Percentiles rank a stretch among this genome's conserved stretches.
Evolutionary conservation across 331 rosid genomes (phyloP).

Genomic region (Pyrus hybrid): DNA sequence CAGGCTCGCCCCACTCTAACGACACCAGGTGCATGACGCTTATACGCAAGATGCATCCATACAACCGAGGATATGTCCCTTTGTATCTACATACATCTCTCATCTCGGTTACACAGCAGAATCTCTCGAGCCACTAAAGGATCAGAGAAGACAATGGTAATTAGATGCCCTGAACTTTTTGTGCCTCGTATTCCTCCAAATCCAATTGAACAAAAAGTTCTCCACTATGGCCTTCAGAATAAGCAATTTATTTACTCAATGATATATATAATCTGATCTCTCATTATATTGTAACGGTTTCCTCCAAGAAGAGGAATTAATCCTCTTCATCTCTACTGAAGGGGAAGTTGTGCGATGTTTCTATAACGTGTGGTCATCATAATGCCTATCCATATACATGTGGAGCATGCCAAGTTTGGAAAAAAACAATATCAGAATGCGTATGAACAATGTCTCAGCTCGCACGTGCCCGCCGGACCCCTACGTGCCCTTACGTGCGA

Average conservation of each 20-base stretch:
- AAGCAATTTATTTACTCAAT: not conserved
- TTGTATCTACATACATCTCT: no score
- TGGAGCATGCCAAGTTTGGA: not conserved
- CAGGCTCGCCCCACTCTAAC: no score
- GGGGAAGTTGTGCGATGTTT: not conserved
- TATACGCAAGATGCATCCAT: not conserved
- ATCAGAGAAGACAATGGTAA: not conserved
- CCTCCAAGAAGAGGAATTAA: no score
- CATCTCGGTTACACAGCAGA: no score
- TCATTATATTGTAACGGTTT: no score
- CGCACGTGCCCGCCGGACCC: not conserved
- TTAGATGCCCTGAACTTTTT: not conserved
- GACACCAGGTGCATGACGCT: not conserved
- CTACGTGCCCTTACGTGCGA: conserved; percentile 7
- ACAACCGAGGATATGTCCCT: no score
- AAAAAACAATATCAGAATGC: not conserved
- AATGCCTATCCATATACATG: not conserved
- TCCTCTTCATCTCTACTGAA: no score
- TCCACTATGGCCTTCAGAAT: not conserved
- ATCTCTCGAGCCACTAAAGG: not conserved
- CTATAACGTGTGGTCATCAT: not conserved
- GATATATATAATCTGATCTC: no score
- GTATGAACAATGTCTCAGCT: not conserved
- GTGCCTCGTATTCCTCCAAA: conserved; percentile 6
- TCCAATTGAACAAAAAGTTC: not conserved